Base-by-base conservation (phyloP, 2,329 filamentous ascomycete species). In the Ceratocystis alfenasii region DNA sequence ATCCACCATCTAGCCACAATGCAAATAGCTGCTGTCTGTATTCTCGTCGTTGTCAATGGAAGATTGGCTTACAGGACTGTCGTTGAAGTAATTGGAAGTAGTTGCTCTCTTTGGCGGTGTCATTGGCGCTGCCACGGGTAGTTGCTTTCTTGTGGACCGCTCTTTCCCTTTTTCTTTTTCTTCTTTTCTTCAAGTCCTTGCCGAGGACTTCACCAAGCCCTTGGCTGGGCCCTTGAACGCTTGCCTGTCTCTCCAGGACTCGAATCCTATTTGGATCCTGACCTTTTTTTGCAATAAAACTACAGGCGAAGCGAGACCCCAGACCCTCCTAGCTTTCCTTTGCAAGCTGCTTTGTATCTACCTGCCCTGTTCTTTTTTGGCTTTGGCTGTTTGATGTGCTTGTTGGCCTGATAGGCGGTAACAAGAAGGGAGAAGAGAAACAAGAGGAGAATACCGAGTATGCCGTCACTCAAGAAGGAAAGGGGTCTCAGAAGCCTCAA, bases 101-200 rank as follows among this genome's bases (percentile, higher is more conserved):
- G 36, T 41, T 41, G 36, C 36, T 15, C 10, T 41, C 36, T 15
- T 12, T 41, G 36, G 36, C 36, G 36, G 36, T 48, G 46, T 48
- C 46, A 22, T 48, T 48, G 46, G 36, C 36, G 36, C 36, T 41
- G 36, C 36, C 36, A 41, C 10, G 36, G 36, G 36, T 48, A 48
- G 46, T n/a, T n/a, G 46, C 46, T 22, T 48, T 48, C 20, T 48
- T 48, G n/a, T 48, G 17, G 46, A 20, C 46, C n/a, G 46, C 46
- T 20, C 46, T 48, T 48, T 48, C 46, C 46, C 36, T 41, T 48
- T n/a, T 48, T 48, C 6, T 28, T 28, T 28, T 28, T 28, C 1
- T 28, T 28, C 4, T 48, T 48, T 55, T 55, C 50, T 55, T 55
- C 50, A 55, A 55, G 50, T 55, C n/a, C 50, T 53, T 53, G 48